A percentile compares a stretch with the other conserved stretches of the same genome.
These are phyloP conservation scores for Glebionis coronaria DNA, from an alignment of 129 eudicot genomes.

Conservation along the genomic window DNA sequence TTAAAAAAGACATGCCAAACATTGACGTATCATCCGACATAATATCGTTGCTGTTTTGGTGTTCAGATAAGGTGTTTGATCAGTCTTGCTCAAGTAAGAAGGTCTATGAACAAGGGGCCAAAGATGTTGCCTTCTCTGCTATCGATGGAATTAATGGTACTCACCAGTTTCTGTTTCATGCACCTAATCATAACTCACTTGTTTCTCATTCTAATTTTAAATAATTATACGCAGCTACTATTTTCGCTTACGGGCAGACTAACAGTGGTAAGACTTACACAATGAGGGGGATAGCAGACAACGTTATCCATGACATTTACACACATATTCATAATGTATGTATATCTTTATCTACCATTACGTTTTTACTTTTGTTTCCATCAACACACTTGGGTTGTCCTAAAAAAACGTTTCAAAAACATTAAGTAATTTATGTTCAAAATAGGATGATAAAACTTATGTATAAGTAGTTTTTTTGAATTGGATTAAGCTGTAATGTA, in stretches of 20 bases:
- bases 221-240: slow-evolving; percentile 60
- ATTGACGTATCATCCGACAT: no score
- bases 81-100: slow-evolving; percentile 55
- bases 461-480: no score
- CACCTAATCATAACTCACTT: background rate
- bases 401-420: no score
- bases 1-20: no score
- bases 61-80: slow-evolving; percentile 82
- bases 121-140: slow-evolving; percentile 97
- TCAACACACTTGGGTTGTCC: no score
- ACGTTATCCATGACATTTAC: slow-evolving; percentile 81
- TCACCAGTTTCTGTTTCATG: background rate
- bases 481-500: background rate
- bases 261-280: slow-evolving; percentile 98
- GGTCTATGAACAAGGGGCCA: slow-evolving; percentile 89
- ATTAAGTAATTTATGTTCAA: no score
- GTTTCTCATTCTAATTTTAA: background rate
- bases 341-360: background rate
- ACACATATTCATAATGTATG: slow-evolving; percentile 58
- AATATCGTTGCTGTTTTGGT: background rate
- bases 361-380: background rate
- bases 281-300: slow-evolving; percentile 86
- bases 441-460: no score
- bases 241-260: slow-evolving; percentile 97
- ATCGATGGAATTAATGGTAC: slow-evolving; percentile 85